A percentile compares a stretch with the other conserved stretches of the same genome.
These are phyloP conservation scores for Geopyxis carbonaria DNA, from an alignment of 495 filamentous ascomycete species.

Conservation along the genomic window DNA sequence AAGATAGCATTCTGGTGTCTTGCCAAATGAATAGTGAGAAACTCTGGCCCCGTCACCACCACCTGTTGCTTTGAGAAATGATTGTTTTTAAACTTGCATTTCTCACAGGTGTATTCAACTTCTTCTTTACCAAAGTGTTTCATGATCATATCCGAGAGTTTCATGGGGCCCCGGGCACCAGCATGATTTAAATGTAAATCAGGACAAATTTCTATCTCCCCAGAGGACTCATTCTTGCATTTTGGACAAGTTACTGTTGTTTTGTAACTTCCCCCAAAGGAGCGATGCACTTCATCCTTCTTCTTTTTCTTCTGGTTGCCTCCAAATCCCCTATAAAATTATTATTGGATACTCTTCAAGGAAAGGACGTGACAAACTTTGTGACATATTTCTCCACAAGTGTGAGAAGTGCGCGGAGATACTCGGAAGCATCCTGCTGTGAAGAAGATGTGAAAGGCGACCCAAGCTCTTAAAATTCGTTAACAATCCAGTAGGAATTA, in stretches of 20 bases:
- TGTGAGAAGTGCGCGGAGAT: conserved; percentile 16
- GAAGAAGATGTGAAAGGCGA: conserved; percentile 7
- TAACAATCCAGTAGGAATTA: no score
- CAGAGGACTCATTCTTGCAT: conserved; percentile 16
- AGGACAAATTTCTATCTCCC: no score
- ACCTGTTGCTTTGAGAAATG: conserved; percentile 16
- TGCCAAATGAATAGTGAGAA: conserved; percentile 15
- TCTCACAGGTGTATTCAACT: conserved; percentile 20
- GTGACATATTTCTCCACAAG: conserved; percentile 15
- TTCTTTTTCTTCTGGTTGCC: not conserved
- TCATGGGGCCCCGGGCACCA: no score
- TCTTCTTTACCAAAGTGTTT: conserved; percentile 12
- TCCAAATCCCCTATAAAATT: not conserved
- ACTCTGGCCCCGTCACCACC: conserved; percentile 10
- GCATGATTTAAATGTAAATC: no score
- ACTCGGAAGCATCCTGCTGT: conserved; percentile 19
- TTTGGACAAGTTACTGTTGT: conserved; percentile 19
- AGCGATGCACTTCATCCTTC: conserved; percentile 12
- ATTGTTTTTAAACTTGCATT: conserved; percentile 16
- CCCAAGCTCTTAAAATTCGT: no score
- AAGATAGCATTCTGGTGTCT: conserved; percentile 9
- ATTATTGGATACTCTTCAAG: not conserved
- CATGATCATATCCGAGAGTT: not conserved
- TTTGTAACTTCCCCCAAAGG: conserved; percentile 14
- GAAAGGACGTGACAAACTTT: not conserved